phyloP scores from a whole-genome alignment of 2,329 filamentous ascomycete genomes.

The Cladosporium colombiae region DNA sequence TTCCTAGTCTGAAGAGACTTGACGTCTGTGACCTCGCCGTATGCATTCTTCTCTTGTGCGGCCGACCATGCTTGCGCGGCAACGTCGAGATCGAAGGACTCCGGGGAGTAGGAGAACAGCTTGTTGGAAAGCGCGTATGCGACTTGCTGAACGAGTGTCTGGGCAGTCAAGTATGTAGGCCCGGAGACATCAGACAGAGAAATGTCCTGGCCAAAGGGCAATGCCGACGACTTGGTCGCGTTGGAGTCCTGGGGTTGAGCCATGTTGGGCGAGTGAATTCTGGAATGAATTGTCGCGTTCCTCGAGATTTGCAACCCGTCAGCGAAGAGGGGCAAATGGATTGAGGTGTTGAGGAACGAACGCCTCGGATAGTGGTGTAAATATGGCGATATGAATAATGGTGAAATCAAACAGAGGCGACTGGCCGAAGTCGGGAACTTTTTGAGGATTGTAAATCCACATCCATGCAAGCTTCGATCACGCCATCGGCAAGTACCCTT shows the following conservation, averaged over 20 bases:
- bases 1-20: conserved; percentile 81
- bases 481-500: conserved; percentile 1
- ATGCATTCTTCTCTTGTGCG: conserved; percentile 72
- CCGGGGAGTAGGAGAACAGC: conserved; percentile 94
- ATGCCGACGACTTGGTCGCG: conserved; percentile 45
- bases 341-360: background rate
- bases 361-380: background rate
- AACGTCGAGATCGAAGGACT: conserved; percentile 86
- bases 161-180: conserved; percentile 88
- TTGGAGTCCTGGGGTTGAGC: conserved; percentile 17
- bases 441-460: conserved; percentile 17
- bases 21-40: conserved; percentile 77
- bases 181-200: conserved; percentile 67
- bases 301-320: conserved; percentile 15
- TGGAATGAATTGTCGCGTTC: background rate
- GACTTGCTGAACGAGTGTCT: conserved; percentile 92
- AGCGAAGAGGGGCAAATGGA: conserved; percentile 13
- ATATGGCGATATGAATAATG: conserved; percentile 10
- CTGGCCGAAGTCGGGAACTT: conserved; percentile 19
- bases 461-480: background rate
- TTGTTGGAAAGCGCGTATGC: conserved; percentile 95
- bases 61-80: conserved; percentile 77
- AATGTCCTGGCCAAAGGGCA: conserved; percentile 56
- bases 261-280: conserved; percentile 1
- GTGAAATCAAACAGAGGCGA: conserved; percentile 14